Evolutionary conservation across 2,329 filamentous ascomycete species (phyloP), one percentile per base, ranked within the genome.

Genomic region (Ascosphaera aggregata): DNA sequence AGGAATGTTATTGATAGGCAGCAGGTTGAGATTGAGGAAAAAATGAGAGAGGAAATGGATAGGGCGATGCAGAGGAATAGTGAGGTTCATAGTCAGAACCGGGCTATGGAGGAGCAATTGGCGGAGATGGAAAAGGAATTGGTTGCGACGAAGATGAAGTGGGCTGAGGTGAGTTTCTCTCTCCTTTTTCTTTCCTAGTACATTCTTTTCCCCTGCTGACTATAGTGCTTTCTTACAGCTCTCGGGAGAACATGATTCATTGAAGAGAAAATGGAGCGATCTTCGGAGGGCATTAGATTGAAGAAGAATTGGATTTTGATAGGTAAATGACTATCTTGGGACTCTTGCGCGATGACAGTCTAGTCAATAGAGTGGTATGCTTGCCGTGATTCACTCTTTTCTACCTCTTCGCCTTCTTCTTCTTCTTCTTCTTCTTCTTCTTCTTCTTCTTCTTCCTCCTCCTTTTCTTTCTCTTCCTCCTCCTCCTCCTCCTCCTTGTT

Each of bases 31-130:
- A 74, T 95, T 3, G 89, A 98, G 54, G 69, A 71, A 43, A 69
- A 73, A 39, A 72, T 93, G 58, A 73, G 79, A 54, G 69, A 70
- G 9, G 86, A 95, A 58, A 85, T 92, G 60, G 85, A 94, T 40
- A 71, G 79, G 39, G 73, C 95, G 49, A 89, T 95, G 77, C 75
- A 82, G 56, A 73, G 84, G 43, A 95, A 95, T 53, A 71, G 79
- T 44, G 82, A 91, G 50, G 85, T 95, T 5, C 85, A 95, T 51
- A 84, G 92, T 48, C 82, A 93, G 61, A 98, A 95, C 51, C 69
- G 79, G 43, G 71, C 67, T 42, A 62, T 98, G 47, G 85, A 94
- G 58, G 86, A 92, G 53, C 80, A 89, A 51, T 70, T 93, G 68
- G 68, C 72, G 3, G 84, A 94, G 48, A 80, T 95, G 64, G 89